Evolutionary conservation across 805 yeast species (phyloP).

Genomic region (Wilhelminamyces savonicus): DNA sequence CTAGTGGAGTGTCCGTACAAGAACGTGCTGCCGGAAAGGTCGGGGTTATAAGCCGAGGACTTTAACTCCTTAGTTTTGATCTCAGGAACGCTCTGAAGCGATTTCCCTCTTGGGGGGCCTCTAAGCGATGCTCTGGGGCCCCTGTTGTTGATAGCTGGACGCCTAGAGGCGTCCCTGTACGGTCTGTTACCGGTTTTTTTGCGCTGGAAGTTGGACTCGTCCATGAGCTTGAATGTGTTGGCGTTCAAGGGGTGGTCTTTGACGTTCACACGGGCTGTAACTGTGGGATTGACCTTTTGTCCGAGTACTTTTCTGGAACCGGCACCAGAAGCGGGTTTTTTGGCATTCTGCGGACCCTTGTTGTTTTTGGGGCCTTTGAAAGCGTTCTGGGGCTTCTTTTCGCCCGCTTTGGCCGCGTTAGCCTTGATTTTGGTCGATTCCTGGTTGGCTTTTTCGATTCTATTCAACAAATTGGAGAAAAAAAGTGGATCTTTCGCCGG

Average conservation of each 20-base stretch:
- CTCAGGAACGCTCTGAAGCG: no score
- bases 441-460: constrained; percentile 20
- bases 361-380: constrained; percentile 1
- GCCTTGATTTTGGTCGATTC: background rate
- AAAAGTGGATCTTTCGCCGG: constrained; percentile 13
- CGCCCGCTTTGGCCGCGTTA: background rate
- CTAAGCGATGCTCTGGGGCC: no score
- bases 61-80: constrained; percentile 6
- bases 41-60: constrained; percentile 12
- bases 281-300: background rate
- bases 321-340: constrained; percentile 1
- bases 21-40: constrained; percentile 20
- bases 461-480: constrained; percentile 29
- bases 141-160: no score
- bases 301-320: background rate
- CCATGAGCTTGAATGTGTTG: constrained; percentile 8
- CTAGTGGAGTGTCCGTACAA: constrained; percentile 33
- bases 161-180: no score
- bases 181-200: no score
- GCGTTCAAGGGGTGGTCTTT: constrained; percentile 13
- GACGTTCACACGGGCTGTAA: no score
- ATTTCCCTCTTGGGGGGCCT: no score
- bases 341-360: background rate
- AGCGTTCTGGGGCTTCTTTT: constrained; percentile 2
- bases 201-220: constrained; percentile 2